Conservation (phyloP, 2,329 filamentous ascomycete species). For the Colletotrichum endophyticum region DNA sequence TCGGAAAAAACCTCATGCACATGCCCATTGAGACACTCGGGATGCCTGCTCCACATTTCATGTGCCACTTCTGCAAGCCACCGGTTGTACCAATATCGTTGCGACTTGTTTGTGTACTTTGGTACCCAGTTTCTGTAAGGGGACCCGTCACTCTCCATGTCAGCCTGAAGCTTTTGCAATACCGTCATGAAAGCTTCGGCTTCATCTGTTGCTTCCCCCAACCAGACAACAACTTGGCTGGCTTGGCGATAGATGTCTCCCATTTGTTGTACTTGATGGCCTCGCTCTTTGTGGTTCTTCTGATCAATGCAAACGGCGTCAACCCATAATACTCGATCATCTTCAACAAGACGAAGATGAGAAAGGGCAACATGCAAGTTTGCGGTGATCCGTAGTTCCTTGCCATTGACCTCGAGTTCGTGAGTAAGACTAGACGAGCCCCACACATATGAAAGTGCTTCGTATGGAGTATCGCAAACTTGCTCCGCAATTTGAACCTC, state of each 20-base stretch:
- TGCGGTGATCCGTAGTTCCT: neutral
- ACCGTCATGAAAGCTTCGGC: neutral
- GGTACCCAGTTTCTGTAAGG: neutral
- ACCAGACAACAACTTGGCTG: conserved; percentile 1
- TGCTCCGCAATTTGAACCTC: too few relatives aligned
- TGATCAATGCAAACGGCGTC: conserved; percentile 21
- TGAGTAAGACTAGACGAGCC: neutral
- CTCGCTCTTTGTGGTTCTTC: neutral
- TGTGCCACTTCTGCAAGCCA: too few relatives aligned
- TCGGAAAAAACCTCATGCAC: neutral
- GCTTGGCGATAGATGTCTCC: conserved; percentile 3
- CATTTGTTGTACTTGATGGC: conserved; percentile 12
- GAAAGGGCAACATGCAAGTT: neutral
- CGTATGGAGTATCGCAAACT: too few relatives aligned
- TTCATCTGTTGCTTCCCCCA: neutral
- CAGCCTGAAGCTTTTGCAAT: neutral
- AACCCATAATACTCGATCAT: conserved; percentile 21
- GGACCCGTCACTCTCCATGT: neutral
- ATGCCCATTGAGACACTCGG: too few relatives aligned
- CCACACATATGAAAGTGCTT: conserved; percentile 18
- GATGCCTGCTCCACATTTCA: too few relatives aligned
- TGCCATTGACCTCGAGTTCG: neutral
- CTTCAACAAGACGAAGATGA: neutral
- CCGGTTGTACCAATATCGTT: neutral
- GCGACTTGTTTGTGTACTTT: neutral